Conservation (phyloP, 2,329 filamentous ascomycete species). For the Trichophyton mentagrophytes region DNA sequence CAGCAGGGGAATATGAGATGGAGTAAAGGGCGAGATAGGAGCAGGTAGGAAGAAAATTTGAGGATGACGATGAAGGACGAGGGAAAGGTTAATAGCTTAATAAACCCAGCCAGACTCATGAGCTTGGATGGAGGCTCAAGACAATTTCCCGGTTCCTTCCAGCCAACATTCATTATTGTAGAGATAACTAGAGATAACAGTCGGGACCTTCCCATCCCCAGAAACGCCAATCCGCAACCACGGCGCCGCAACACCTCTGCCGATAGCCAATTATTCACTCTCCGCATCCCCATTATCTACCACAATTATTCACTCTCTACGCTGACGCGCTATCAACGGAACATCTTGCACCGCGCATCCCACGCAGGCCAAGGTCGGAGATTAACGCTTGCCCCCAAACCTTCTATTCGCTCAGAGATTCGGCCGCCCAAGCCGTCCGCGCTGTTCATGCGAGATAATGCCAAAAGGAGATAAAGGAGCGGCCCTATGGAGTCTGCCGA, state of each 20-base stretch:
- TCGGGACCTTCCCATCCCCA: background rate
- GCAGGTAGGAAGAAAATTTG: slow-evolving; percentile 11
- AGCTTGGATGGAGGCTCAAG: background rate
- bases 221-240: background rate
- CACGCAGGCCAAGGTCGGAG: background rate
- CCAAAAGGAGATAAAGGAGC: background rate
- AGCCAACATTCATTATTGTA: background rate
- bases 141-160: slow-evolving; percentile 2
- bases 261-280: background rate
- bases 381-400: background rate
- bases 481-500: background rate
- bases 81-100: background rate
- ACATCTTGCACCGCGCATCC: background rate
- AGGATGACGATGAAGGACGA: background rate
- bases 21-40: slow-evolving; percentile 10
- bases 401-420: background rate
- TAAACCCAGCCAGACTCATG: background rate
- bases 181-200: background rate
- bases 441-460: background rate
- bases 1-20: background rate
- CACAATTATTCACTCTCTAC: background rate
- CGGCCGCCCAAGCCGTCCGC: background rate
- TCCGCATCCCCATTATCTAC: background rate
- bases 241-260: background rate
- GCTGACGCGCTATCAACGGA: background rate